Evolutionary conservation across 179 eudicot species (phyloP), one percentile per base, ranked within the genome.

Genomic region (Nepenthes alata): DNA sequence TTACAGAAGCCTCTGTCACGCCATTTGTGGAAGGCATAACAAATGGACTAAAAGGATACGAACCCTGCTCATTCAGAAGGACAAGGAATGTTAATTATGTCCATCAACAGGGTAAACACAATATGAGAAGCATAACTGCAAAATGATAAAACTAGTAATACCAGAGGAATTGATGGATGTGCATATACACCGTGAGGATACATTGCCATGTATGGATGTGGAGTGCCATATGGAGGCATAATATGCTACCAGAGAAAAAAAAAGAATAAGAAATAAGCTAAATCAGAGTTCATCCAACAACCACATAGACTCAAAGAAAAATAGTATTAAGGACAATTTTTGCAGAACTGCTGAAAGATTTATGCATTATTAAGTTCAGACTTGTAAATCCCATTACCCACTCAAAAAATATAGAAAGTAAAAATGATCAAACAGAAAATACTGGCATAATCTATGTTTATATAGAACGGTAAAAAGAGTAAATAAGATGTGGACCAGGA

Each of bases 161-260:
- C 98, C 81, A 95, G 95, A 73, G 96, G 90, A 54, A 93, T 82
- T 51, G 97, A 82, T 51, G 99, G 99, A 78, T 94, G 99, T 13
- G 94, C 91, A 61, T 94, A 94, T 50, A 94, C 96, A 68, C 99
- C 99, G 71, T 79, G 97, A 64, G 97, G 97, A 84, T 94, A 94
- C 99, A 94, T 93, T 62, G 97, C 96, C 72, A 94, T 75, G 72
- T 94, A 94, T 41, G 99, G 95, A 70, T 84, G 98, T 6, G 99
- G 94, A 53, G 99, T 83, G 50, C 97, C 99, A 81, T 90, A 94
- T 25, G 99, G 97, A 56, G 99, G 96, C 84, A 94, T 85, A 38
- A 90, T 69, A 74, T 77, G 99, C 99, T 94, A 85, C 70, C 62
- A 49, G 54, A 63, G 58, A 60, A 34, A 25, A 35, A 37, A 57